Evolutionary conservation across 2,329 filamentous ascomycete genomes (phyloP).

Genomic region (Arachnopeziza araneosa): DNA sequence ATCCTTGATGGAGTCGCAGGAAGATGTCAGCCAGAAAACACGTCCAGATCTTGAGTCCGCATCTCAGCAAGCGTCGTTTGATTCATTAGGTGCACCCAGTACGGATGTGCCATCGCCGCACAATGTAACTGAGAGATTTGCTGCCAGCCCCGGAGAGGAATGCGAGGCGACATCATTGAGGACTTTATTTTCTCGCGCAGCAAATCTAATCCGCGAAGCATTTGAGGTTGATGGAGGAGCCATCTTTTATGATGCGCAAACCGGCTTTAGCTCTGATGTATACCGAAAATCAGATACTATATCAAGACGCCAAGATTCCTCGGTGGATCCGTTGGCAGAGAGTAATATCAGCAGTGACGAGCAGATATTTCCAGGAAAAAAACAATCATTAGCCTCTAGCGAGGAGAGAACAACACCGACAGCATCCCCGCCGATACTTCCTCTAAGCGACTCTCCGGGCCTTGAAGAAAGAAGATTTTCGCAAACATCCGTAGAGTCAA

Average conservation of each 20-base stretch:
- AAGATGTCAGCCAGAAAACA: neutral
- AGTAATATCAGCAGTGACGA: constrained; percentile 5
- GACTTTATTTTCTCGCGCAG: constrained; percentile 28
- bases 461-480: constrained; percentile 13
- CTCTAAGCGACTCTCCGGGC: neutral
- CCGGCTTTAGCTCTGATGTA: constrained; percentile 21
- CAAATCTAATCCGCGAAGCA: constrained; percentile 29
- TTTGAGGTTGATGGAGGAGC: constrained; percentile 31
- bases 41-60: constrained; percentile 12
- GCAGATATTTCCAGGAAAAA: constrained; percentile 1
- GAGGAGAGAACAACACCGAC: neutral
- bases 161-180: constrained; percentile 25
- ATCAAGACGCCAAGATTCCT: neutral
- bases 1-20: neutral
- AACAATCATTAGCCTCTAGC: neutral
- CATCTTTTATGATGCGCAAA: constrained; percentile 31
- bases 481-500: constrained; percentile 11
- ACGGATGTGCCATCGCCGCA: constrained; percentile 17
- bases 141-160: constrained; percentile 14
- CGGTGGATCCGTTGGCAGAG: neutral
- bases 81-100: constrained; percentile 15
- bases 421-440: neutral
- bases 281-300: neutral
- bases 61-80: constrained; percentile 4
- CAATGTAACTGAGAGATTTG: constrained; percentile 1